Base-by-base conservation (phyloP, 176 grass and related monocot species). In the Ampelocalamus luodianensis region DNA sequence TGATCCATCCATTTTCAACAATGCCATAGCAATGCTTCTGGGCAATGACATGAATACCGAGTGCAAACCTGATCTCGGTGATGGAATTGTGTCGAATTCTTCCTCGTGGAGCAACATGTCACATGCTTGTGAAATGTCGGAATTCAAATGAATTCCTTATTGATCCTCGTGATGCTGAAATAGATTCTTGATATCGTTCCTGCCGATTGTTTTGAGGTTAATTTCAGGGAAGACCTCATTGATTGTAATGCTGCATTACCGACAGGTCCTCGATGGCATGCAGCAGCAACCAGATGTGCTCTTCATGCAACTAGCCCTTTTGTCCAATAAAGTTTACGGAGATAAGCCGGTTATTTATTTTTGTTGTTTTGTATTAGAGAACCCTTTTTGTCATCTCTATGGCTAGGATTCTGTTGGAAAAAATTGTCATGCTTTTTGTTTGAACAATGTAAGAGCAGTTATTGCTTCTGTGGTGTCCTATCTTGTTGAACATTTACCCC, bases 81-180 rank as follows among this genome's bases (percentile, higher is more conserved):
- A 66, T 43, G 82, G 76, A 66, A 59, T 87, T 9, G 18, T 38
- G 16, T 65, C 92, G 12, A 79, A 86, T 61, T 72, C 80, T 76
- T 87, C 85, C 46, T 71, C 82, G 8, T 92, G 95, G 92, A 90
- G 73, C 72, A 92, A 87, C 77, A 89, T 91, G 88, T 77, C 92
- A 32, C 86, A 88, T 24, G 83, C 88, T 32, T 94, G 79, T 58
- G 88, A 92, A 77, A 94, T 90, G 79, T 80, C 84, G 32, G 81
- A 89, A 66, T 82, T 90, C 85, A 90, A 86, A 72, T 89, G 86
- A 92, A 45, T 79, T 92, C 71, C 54, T 61, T 48, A 71, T 77
- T 44, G 20, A 39, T 60, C 22, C 50, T 60, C 71, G 22, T 37
- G 51, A 24, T 17, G 9, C 54, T 49, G 80, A 60, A 83, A 72